These are phyloP conservation scores for Lecanicillium sp. DNA, from an alignment of 2,329 filamentous ascomycete genomes.

Conservation along the genomic window DNA sequence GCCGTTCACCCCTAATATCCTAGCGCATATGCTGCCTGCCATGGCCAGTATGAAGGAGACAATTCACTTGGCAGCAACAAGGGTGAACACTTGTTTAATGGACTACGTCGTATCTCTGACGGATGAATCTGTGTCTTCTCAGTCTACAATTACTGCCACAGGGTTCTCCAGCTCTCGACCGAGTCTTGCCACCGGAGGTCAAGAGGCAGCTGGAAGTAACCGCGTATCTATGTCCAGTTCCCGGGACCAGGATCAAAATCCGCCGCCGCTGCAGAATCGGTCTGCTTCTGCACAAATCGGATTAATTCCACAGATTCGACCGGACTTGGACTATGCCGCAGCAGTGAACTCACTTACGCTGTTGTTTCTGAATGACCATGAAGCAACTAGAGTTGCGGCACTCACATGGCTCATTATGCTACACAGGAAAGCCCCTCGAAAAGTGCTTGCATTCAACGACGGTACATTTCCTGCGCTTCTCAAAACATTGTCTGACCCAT, in stretches of 20 bases:
- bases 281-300: constrained; percentile 40
- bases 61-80: constrained; percentile 79
- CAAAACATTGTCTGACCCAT: constrained; percentile 92
- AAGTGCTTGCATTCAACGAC: constrained; percentile 92
- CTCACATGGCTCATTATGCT: constrained; percentile 97
- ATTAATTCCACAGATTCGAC: constrained; percentile 40
- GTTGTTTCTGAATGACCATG: constrained; percentile 93
- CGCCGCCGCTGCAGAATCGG: constrained; percentile 45
- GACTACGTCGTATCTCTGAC: constrained; percentile 90
- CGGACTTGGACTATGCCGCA: constrained; percentile 90
- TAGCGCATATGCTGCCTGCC: constrained; percentile 86
- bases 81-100: constrained; percentile 87
- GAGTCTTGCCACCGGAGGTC: constrained; percentile 37
- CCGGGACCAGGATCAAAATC: constrained; percentile 49
- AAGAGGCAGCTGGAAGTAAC: constrained; percentile 42
- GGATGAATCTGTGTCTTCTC: constrained; percentile 49
- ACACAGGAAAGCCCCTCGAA: constrained; percentile 87
- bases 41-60: constrained; percentile 89
- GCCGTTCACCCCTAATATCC: constrained; percentile 84
- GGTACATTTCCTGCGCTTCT: constrained; percentile 93
- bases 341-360: constrained; percentile 90
- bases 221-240: constrained; percentile 48
- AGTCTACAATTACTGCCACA: constrained; percentile 22
- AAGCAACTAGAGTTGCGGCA: constrained; percentile 88
- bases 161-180: constrained; percentile 33